Evolutionary conservation across 1,284 basidiomycete genomes (phyloP), one percentile per base, ranked within the genome.

Genomic region (Melampsora larici-populina): DNA sequence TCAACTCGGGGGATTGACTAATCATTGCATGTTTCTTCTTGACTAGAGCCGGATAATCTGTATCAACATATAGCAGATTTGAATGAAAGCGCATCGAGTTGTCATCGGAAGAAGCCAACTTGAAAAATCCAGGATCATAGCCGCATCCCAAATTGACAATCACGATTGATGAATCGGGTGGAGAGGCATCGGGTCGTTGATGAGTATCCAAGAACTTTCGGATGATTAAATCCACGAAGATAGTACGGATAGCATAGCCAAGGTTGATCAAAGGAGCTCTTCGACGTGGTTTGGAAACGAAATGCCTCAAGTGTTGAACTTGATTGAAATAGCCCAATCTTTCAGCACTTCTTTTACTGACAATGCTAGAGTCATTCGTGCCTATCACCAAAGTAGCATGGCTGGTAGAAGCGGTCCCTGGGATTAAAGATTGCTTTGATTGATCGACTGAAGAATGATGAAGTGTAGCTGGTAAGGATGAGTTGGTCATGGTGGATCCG

Each of bases 111-210:
- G 7, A 40, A 36, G 58, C 75, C 29, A 70, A 67, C 69, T 70
- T 70, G 62, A 78, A 78, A 49, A 78, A 78, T 9, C 29, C 48
- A 8, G 75, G 75, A 40, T 78, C 75, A 46, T 78, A 78, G 36
- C 75, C 75, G 43, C 60, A 63, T n/a, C 75, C 75, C 33, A 78
- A 26, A 49, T 70, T 78, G 43, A 78, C 68, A 58, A 78, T 70
- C 17, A 71, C 51, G 26, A 67, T 36, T 33, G 24, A 40, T 6
- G 65, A 40, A 48, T 43, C 55, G 46, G 46, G n/a, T 8, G 17
- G 33, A 43, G 40, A 29, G 11, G 43, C 17, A 4, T n/a, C 18
- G 51, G 48, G 4, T 26, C 13, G 15, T 55, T 55, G 18, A 24
- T 55, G 51, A 21, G 51, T 55, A 29, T 69, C 43, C 21, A 69